Conservation (phyloP, 2,329 filamentous ascomycete species). For the Colletotrichum chlorophyti region DNA sequence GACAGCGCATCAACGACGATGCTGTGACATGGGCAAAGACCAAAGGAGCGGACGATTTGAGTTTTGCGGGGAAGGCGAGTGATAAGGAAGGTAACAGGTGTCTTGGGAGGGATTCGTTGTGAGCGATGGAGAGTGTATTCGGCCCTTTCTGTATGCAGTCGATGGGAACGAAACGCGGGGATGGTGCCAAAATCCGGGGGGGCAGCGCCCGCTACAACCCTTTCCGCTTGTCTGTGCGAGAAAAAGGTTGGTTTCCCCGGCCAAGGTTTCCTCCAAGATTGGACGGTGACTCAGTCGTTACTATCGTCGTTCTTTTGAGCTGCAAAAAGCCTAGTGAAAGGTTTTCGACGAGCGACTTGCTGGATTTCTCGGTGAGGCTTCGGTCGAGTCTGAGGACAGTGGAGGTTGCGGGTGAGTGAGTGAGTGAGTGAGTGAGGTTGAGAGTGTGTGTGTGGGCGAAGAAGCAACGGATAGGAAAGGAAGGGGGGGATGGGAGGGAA, state of each 20-base stretch:
- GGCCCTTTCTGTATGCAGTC: conserved; percentile 28
- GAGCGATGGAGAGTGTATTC: conserved; percentile 28
- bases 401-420: background rate
- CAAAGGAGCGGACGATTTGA: conserved; percentile 13
- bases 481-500: background rate
- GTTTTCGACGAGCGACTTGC: background rate
- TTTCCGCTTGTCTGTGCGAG: conserved; percentile 18
- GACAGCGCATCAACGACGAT: background rate
- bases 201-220: conserved; percentile 24
- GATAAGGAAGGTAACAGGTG: conserved; percentile 10
- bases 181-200: conserved; percentile 30
- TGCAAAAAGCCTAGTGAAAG: background rate
- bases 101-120: conserved; percentile 4
- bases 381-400: too few relatives aligned
- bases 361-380: conserved; percentile 20
- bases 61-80: conserved; percentile 28
- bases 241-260: background rate
- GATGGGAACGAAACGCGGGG: conserved; percentile 28
- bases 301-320: background rate
- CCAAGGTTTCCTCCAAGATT: background rate
- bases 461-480: background rate
- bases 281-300: background rate
- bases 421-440: background rate
- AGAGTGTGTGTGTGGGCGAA: background rate
- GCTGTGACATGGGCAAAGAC: conserved; percentile 21